Conservation (phyloP, 2,329 filamentous ascomycete genomes). For the Penicillium sp. region DNA sequence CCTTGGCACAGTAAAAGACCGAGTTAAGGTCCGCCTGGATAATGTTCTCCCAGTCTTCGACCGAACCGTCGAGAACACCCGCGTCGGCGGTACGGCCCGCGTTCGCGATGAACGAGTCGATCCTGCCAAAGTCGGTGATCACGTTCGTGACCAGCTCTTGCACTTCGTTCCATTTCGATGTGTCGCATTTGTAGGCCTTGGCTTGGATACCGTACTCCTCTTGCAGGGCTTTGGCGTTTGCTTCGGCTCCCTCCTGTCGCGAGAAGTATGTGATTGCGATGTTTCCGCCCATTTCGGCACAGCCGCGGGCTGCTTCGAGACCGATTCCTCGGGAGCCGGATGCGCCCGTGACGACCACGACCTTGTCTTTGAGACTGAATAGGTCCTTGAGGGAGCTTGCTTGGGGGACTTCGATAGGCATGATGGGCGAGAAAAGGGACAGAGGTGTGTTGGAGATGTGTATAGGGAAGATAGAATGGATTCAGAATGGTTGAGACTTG, state of each 20-base stretch:
- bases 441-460: not conserved
- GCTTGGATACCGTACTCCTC: slow-evolving; percentile 56
- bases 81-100: slow-evolving; percentile 61
- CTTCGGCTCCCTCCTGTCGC: slow-evolving; percentile 53
- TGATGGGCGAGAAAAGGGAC: slow-evolving; percentile 13
- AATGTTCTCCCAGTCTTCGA: slow-evolving; percentile 66
- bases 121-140: slow-evolving; percentile 60
- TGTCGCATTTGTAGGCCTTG: slow-evolving; percentile 59
- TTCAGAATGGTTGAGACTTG: not conserved
- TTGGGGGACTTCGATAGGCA: slow-evolving; percentile 34
- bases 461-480: not conserved
- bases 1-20: slow-evolving; percentile 74
- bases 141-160: slow-evolving; percentile 52
- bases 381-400: slow-evolving; percentile 33
- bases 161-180: slow-evolving; percentile 50
- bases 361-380: slow-evolving; percentile 43
- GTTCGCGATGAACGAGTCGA: slow-evolving; percentile 61
- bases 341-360: slow-evolving; percentile 43
- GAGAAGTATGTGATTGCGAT: slow-evolving; percentile 60
- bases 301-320: slow-evolving; percentile 57
- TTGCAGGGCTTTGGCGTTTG: slow-evolving; percentile 55
- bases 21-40: slow-evolving; percentile 78
- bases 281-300: slow-evolving; percentile 56
- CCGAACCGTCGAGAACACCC: slow-evolving; percentile 60
- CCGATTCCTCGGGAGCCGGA: slow-evolving; percentile 59